Percentiles rank a stretch among this genome's conserved stretches.
Conservation (phyloP, 768 basidiomycete genomes). For the Boletus pseudo-olivaceus region DNA sequence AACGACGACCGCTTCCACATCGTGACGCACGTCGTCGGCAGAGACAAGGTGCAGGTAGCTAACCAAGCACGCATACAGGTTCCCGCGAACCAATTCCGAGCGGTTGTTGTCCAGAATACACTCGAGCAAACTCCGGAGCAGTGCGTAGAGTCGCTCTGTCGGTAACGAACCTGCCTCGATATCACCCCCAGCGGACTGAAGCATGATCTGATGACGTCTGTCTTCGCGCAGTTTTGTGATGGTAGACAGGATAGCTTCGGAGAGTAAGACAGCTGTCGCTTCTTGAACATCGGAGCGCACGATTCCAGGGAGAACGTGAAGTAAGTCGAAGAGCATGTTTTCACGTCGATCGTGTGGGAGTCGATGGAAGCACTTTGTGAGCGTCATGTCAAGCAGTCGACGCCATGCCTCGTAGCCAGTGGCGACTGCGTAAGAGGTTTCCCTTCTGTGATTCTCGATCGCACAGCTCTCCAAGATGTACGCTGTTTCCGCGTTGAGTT, state of each 20-base stretch:
- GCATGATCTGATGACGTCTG: conserved; percentile 61
- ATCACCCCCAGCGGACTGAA: conserved; percentile 64
- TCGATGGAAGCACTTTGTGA: conserved; percentile 83
- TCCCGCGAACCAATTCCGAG: conserved; percentile 85
- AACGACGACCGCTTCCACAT: conserved; percentile 9
- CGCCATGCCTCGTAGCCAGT: conserved; percentile 83
- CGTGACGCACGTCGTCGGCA: conserved; percentile 14
- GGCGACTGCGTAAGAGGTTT: conserved; percentile 68
- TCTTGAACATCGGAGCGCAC: conserved; percentile 63
- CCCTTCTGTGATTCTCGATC: conserved; percentile 83
- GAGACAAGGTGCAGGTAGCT: conserved; percentile 79
- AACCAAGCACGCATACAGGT: conserved; percentile 88
- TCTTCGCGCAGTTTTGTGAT: conserved; percentile 90
- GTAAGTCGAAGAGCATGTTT: conserved; percentile 84
- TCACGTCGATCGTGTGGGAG: conserved; percentile 81
- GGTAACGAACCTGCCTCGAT: conserved; percentile 68
- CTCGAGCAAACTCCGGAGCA: conserved; percentile 72
- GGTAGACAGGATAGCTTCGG: conserved; percentile 75
- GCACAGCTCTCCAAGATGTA: conserved; percentile 84
- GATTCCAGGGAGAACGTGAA: conserved; percentile 78
- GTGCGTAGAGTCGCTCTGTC: conserved; percentile 70
- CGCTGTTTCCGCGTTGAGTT: conserved; percentile 61
- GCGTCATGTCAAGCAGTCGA: conserved; percentile 74
- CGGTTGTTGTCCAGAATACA: conserved; percentile 73
- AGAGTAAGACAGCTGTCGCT: conserved; percentile 74